A percentile compares a stretch with the other conserved stretches of the same genome.
These are phyloP conservation scores for Haberlea rhodopensis DNA, from an alignment of 257 asterid species.

Conservation along the genomic window DNA sequence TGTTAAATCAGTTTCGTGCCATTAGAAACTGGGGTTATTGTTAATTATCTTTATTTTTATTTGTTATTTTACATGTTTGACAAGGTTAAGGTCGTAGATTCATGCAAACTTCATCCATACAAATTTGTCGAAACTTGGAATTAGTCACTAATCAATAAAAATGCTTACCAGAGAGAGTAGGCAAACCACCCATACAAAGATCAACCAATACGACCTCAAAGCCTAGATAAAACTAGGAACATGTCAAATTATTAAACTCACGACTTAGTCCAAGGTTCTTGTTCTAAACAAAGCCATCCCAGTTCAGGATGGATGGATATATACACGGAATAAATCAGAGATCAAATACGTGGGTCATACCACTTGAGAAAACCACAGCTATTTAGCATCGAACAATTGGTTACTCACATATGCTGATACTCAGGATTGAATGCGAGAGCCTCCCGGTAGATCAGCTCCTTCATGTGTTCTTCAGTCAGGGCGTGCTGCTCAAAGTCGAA, in stretches of 20 bases:
- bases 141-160: too few species aligned
- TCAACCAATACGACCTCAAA: neutral
- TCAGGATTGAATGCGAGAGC: conserved; percentile 88
- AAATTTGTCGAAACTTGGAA: neutral
- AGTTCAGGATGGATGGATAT: neutral
- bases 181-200: neutral
- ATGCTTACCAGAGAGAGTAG: neutral
- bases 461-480: conserved; percentile 91
- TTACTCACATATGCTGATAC: conserved; percentile 61
- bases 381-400: neutral
- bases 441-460: conserved; percentile 89
- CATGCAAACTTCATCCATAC: neutral
- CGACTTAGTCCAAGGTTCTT: neutral
- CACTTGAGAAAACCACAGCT: neutral
- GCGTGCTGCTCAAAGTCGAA: conserved; percentile 96
- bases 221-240: neutral
- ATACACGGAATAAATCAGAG: neutral
- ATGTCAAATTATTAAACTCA: neutral
- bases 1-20: too few species aligned
- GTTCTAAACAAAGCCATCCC: neutral
- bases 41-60: too few species aligned
- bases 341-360: neutral
- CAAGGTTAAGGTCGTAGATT: neutral
- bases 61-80: neutral
- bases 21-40: too few species aligned